Conservation (phyloP, 1,139 yeast genomes). For the Yamadazyma sp. region DNA sequence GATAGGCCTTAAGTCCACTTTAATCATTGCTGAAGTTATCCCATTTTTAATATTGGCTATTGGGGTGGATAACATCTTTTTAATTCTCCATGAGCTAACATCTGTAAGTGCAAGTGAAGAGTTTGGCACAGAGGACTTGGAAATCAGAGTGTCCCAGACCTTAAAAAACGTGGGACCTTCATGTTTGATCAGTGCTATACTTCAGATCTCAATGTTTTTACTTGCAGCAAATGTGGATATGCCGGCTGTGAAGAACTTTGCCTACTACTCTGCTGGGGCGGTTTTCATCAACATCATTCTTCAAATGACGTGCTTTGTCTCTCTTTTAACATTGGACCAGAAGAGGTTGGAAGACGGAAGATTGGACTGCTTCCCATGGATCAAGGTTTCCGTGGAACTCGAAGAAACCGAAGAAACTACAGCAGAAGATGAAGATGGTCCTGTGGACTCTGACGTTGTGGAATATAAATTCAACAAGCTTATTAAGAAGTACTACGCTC, state of each 20-base stretch:
- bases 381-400: constrained; percentile 21
- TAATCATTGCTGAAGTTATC: constrained; percentile 93
- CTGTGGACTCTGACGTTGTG: constrained; percentile 12
- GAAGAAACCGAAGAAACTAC: constrained; percentile 6
- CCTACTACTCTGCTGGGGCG: constrained; percentile 86
- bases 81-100: constrained; percentile 77
- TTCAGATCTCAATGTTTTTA: constrained; percentile 76
- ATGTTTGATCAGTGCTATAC: constrained; percentile 70
- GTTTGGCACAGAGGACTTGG: constrained; percentile 24
- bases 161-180: constrained; percentile 83
- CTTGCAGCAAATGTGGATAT: constrained; percentile 80
- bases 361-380: constrained; percentile 59
- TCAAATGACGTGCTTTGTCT: constrained; percentile 79
- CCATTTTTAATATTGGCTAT: constrained; percentile 93
- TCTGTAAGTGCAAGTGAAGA: constrained; percentile 43
- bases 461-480: constrained; percentile 28
- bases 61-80: constrained; percentile 91
- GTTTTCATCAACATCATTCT: constrained; percentile 71
- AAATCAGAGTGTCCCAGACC: constrained; percentile 59
- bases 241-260: constrained; percentile 97
- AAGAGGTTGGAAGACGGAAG: constrained; percentile 57
- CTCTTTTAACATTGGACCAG: constrained; percentile 71
- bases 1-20: constrained; percentile 77
- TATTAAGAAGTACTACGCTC: constrained; percentile 38
- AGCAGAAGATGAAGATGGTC: constrained; percentile 5